These are phyloP conservation scores for Claviceps arundinis DNA, from an alignment of 2,329 filamentous ascomycete genomes.

Conservation along the genomic window DNA sequence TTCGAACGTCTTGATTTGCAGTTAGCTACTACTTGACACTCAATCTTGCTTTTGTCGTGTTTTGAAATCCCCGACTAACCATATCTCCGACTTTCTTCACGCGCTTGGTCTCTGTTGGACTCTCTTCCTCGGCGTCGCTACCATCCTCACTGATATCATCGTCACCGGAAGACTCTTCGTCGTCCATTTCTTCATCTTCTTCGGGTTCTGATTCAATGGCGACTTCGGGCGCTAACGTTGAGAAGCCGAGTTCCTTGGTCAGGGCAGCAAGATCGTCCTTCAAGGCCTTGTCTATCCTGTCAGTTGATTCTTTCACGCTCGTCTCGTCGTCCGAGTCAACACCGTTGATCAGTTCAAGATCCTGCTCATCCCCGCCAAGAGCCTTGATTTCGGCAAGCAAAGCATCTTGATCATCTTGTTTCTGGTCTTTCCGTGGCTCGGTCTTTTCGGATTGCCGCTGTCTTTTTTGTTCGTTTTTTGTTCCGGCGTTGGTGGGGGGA, in stretches of 20 bases:
- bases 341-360: constrained; percentile 47
- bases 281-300: constrained; percentile 27
- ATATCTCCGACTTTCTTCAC: constrained; percentile 19
- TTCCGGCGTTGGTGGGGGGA: constrained; percentile 21
- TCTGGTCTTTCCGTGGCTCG: constrained; percentile 12
- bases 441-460: constrained; percentile 19
- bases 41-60: not conserved
- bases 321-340: constrained; percentile 29
- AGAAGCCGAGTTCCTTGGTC: constrained; percentile 26
- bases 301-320: constrained; percentile 17
- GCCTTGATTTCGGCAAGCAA: constrained; percentile 51
- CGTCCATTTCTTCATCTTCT: constrained; percentile 18
- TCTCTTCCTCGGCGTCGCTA: constrained; percentile 19
- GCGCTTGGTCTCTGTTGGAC: constrained; percentile 11
- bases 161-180: constrained; percentile 14
- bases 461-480: constrained; percentile 23
- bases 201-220: constrained; percentile 25
- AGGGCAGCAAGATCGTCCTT: constrained; percentile 23
- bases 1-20: constrained; percentile 36
- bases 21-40: constrained; percentile 17
- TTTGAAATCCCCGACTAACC: constrained; percentile 15
- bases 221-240: constrained; percentile 20
- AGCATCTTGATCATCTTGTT: constrained; percentile 20
- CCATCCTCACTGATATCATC: constrained; percentile 15
- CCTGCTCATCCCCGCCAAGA: constrained; percentile 51